Evolutionary conservation across 139 green algal species (phyloP).

Genomic region (Monoraphidium neglectum): DNA sequence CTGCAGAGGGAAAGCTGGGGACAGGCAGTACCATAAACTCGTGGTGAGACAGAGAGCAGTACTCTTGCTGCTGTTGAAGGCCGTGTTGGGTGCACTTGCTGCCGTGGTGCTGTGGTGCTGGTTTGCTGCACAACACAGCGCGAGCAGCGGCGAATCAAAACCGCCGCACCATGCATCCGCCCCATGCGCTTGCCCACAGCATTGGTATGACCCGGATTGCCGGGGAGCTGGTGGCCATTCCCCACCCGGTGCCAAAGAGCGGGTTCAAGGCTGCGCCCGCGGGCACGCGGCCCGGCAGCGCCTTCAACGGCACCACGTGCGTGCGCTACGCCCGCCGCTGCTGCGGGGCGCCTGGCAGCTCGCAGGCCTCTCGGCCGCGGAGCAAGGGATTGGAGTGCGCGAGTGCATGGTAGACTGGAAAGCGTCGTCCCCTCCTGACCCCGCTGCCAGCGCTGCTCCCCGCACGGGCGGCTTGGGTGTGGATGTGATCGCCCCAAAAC

Average conservation of each 20-base stretch:
- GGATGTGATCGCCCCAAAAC: neutral
- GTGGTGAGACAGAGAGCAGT: too few relatives aligned
- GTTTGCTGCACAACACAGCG: too few relatives aligned
- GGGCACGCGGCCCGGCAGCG: conserved; percentile 37
- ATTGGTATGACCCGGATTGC: neutral
- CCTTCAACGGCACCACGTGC: conserved; percentile 43
- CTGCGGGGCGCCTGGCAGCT: neutral
- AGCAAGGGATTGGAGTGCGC: too few relatives aligned
- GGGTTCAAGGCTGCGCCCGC: conserved; percentile 50
- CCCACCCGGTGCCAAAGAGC: conserved; percentile 33
- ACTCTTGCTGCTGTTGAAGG: too few relatives aligned
- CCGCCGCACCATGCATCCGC: too few relatives aligned
- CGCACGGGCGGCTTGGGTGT: neutral
- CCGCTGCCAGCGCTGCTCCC: neutral
- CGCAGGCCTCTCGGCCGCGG: too few relatives aligned
- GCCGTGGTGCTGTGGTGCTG: too few relatives aligned
- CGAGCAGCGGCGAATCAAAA: too few relatives aligned
- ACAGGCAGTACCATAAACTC: too few relatives aligned
- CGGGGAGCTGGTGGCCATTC: conserved; percentile 39
- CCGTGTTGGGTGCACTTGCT: too few relatives aligned
- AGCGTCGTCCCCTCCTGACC: neutral
- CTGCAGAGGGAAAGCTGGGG: too few relatives aligned
- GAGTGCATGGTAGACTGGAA: neutral
- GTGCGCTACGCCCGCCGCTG: neutral
- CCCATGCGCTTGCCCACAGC: too few relatives aligned